Percentiles rank a stretch among this genome's conserved stretches.
Evolutionary conservation across 768 basidiomycete species (phyloP).

Genomic region (Panaeolus cyanescens): DNA sequence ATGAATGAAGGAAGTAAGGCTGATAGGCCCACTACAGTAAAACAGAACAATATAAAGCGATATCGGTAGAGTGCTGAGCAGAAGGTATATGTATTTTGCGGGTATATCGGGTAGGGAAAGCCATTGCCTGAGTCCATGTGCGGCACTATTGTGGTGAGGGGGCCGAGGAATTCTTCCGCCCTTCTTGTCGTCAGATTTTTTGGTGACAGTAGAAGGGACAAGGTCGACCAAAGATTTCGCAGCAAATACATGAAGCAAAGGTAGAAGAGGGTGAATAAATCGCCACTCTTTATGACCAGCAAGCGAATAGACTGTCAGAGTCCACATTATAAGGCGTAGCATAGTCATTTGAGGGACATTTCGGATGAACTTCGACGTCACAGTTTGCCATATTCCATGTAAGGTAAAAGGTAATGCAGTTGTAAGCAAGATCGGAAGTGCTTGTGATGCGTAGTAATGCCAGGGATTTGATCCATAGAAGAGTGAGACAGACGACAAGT

Average conservation of each 20-base stretch:
- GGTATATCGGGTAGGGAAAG: conserved; percentile 33
- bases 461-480: conserved; percentile 88
- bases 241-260: conserved; percentile 79
- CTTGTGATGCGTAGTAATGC: conserved; percentile 91
- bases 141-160: not conserved
- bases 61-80: conserved; percentile 59
- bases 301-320: conserved; percentile 69
- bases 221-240: conserved; percentile 67
- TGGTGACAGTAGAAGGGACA: conserved; percentile 15
- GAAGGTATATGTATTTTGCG: conserved; percentile 35
- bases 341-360: conserved; percentile 42
- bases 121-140: not conserved
- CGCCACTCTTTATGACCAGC: conserved; percentile 97
- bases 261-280: conserved; percentile 90
- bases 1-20: conserved; percentile 70
- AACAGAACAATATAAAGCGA: conserved; percentile 71
- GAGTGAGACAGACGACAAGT: conserved; percentile 83
- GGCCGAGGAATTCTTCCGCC: conserved; percentile 2
- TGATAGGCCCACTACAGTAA: conserved; percentile 81
- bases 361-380: conserved; percentile 21
- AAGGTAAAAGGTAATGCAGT: conserved; percentile 73
- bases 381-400: conserved; percentile 52
- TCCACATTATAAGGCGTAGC: conserved; percentile 58
- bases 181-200: conserved; percentile 1
- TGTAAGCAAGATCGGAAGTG: conserved; percentile 77